Evolutionary conservation across 148 eudicot genomes (phyloP).

Genomic region (Arbutus unedo): DNA sequence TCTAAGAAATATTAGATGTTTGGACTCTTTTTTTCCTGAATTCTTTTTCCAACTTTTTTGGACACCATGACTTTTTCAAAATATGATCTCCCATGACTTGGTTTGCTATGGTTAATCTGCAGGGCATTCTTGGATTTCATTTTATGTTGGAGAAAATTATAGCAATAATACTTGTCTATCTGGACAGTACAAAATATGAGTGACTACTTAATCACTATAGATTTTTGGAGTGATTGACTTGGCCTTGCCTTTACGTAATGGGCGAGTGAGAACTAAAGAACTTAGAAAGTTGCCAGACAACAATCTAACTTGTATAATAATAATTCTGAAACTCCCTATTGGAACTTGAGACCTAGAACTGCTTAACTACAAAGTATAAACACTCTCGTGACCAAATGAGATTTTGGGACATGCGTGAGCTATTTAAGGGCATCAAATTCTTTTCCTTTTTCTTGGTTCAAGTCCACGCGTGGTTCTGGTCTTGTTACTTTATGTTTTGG

Average conservation of each 20-base stretch:
- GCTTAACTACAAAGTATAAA: background rate
- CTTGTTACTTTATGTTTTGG: too few species aligned
- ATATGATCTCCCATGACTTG: background rate
- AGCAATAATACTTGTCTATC: background rate
- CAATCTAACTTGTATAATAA: background rate
- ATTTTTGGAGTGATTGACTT: background rate
- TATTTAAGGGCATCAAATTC: background rate
- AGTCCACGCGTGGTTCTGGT: too few species aligned
- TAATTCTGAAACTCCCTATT: background rate
- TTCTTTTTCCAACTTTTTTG: background rate
- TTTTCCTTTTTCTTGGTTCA: background rate
- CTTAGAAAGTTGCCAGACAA: background rate
- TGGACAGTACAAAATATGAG: background rate
- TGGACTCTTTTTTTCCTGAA: slow-evolving; percentile 3
- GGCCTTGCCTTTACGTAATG: background rate
- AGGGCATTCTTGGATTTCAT: background rate
- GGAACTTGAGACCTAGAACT: background rate
- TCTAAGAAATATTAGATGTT: background rate
- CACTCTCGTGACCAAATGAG: background rate
- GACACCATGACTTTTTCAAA: background rate
- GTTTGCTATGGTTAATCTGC: background rate
- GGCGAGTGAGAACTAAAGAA: background rate
- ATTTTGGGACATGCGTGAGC: background rate
- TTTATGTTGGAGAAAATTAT: background rate
- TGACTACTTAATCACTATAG: background rate